Evolutionary conservation across 2,329 filamentous ascomycete genomes (phyloP), one percentile per base, ranked within the genome.

Genomic region (Aspergillus sp.): DNA sequence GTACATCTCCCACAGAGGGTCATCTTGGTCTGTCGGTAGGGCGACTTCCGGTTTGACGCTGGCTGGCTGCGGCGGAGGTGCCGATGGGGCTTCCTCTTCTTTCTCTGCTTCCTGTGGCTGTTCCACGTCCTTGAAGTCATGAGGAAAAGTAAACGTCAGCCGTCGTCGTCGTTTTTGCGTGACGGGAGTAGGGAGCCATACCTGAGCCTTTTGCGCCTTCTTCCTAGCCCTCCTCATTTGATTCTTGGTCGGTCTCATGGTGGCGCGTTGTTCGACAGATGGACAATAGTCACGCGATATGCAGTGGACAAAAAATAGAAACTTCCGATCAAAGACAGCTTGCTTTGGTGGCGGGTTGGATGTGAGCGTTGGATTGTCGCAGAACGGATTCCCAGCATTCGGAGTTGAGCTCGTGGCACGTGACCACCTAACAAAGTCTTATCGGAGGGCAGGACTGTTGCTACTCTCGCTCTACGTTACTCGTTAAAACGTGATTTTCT

Each of bases 221-320:
- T 91, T 94, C 70, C 89, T 88, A 30, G 86, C 83, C 59, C 89
- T 79, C 59, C 86, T 77, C 69, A 88, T 80, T 64, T 93, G 86
- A 64, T 95, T 95, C 70, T 95, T 96, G 58, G 82, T 86, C 68
- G 82, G 78, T 68, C 89, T 93, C 57, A 57, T 56, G 29, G 44
- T 50, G 15, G 29, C 15, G n/a, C 20, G 19, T 30, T 11, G 11
- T n/a, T n/a, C n/a, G n/a, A n/a, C n/a, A n/a, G n/a, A n/a, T n/a
- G n/a, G n/a, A n/a, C n/a, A n/a, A n/a, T n/a, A n/a, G n/a, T n/a
- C n/a, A n/a, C n/a, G n/a, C n/a, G n/a, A n/a, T n/a, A n/a, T n/a
- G n/a, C n/a, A n/a, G n/a, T n/a, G n/a, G n/a, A n/a, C n/a, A n/a
- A n/a, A n/a, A n/a, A n/a, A n/a, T n/a, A n/a, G n/a, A n/a, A n/a